Conservation (phyloP, 768 basidiomycete genomes). For the Leccinellum luteum region DNA sequence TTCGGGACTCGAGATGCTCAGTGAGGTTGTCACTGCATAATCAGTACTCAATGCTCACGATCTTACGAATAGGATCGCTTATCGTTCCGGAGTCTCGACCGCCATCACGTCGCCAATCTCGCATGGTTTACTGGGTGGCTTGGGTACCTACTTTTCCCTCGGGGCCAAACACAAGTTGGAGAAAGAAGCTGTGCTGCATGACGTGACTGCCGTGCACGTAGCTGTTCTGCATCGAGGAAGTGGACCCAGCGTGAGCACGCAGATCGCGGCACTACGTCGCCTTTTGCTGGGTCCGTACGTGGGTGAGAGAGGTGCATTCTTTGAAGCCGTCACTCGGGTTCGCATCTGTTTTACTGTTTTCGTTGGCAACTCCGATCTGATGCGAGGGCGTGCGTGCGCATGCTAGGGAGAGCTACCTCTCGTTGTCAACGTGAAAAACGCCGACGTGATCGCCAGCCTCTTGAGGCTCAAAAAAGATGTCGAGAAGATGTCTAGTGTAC, state of each 20-base stretch:
- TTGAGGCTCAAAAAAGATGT: slow-evolving; percentile 57
- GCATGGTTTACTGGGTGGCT: slow-evolving; percentile 55
- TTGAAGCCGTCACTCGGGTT: slow-evolving; percentile 39
- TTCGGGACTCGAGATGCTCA: slow-evolving; percentile 51
- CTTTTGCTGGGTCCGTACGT: slow-evolving; percentile 38
- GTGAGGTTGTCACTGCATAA: slow-evolving; percentile 29
- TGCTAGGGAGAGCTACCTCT: slow-evolving; percentile 56
- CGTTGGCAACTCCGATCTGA: slow-evolving; percentile 1
- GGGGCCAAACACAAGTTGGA: slow-evolving; percentile 59
- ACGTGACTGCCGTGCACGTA: slow-evolving; percentile 65
- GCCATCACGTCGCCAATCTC: slow-evolving; percentile 61
- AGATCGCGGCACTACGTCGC: slow-evolving; percentile 53
- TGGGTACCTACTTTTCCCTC: slow-evolving; percentile 60
- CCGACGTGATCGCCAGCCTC: slow-evolving; percentile 73
- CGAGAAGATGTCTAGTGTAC: slow-evolving; percentile 34
- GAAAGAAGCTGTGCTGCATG: slow-evolving; percentile 61
- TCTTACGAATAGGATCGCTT: slow-evolving; percentile 53
- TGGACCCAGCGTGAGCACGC: slow-evolving; percentile 55
- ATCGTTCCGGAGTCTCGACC: slow-evolving; percentile 69
- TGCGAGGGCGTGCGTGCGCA: background rate
- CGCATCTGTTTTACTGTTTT: slow-evolving; percentile 20
- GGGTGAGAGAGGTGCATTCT: slow-evolving; percentile 28
- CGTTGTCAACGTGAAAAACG: slow-evolving; percentile 64
- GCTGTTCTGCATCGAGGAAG: slow-evolving; percentile 30
- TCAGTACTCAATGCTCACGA: slow-evolving; percentile 2